These are phyloP conservation scores for Tausonia pullulans DNA, from an alignment of 1,284 basidiomycete species.

Conservation along the genomic window DNA sequence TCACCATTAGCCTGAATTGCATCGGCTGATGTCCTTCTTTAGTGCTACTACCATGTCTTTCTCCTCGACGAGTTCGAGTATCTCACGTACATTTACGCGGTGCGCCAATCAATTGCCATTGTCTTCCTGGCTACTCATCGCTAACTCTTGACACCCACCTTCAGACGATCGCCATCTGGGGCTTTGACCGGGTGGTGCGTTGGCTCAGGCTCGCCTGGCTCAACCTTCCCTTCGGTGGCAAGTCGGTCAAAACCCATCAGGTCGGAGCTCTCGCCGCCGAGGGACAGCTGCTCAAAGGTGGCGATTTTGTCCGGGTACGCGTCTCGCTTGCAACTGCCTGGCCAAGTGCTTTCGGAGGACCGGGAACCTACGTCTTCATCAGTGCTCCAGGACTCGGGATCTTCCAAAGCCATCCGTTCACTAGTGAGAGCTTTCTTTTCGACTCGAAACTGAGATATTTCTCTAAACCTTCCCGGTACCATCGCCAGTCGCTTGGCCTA, in stretches of 20 bases:
- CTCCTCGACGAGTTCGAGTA: conserved; percentile 21
- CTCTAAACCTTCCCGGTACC: neutral
- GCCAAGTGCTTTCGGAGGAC: neutral
- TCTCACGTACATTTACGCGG: conserved; percentile 2
- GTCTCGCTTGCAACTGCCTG: conserved; percentile 1
- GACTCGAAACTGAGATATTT: neutral
- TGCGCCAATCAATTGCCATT: neutral
- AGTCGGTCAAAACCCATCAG: neutral
- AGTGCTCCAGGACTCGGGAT: neutral
- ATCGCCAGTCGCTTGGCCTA: conserved; percentile 2
- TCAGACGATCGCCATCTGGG: neutral
- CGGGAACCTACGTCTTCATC: conserved; percentile 19
- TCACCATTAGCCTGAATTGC: no score
- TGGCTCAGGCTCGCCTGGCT: neutral
- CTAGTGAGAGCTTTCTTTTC: neutral
- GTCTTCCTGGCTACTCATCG: neutral
- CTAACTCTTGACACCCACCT: neutral
- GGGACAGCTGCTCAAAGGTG: conserved; percentile 13
- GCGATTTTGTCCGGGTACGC: conserved; percentile 17
- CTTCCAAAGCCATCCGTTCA: conserved; percentile 19
- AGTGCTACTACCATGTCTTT: conserved; percentile 27
- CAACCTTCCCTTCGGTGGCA: neutral
- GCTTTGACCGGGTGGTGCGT: neutral
- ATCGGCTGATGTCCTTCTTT: neutral
- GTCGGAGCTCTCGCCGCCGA: conserved; percentile 1